These are phyloP conservation scores for Fusarium xyrophilum DNA, from an alignment of 2,329 filamentous ascomycete genomes.

Conservation along the genomic window DNA sequence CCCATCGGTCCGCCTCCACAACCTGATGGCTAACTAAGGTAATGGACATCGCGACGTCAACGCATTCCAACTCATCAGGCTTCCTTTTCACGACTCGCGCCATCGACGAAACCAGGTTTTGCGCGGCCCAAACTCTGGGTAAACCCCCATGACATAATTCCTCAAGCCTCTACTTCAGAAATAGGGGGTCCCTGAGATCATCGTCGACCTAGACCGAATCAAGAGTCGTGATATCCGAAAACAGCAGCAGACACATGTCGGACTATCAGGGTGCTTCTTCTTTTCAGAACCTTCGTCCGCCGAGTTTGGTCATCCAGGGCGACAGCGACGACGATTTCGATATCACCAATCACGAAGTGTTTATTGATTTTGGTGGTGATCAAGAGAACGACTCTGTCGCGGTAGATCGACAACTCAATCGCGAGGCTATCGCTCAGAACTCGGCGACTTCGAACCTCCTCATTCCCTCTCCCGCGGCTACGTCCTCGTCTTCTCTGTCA, in stretches of 20 bases:
- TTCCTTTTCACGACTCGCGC: conserved; percentile 15
- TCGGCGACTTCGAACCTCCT: conserved; percentile 29
- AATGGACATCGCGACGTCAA: conserved; percentile 32
- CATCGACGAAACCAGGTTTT: conserved; percentile 26
- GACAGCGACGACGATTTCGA: conserved; percentile 30
- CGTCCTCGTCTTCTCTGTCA: conserved; percentile 25
- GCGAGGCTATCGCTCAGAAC: conserved; percentile 28
- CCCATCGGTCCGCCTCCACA: conserved; percentile 23
- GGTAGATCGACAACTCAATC: conserved; percentile 22
- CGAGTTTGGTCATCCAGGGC: conserved; percentile 38
- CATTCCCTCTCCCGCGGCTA: conserved; percentile 18
- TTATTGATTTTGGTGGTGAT: conserved; percentile 12
- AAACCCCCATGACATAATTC: conserved; percentile 1
- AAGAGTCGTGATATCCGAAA: conserved; percentile 29
- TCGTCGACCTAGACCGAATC: conserved; percentile 17
- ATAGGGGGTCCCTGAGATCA: background rate
- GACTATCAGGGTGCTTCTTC: conserved; percentile 33
- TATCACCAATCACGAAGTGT: background rate
- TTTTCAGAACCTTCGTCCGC: conserved; percentile 35
- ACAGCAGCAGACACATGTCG: conserved; percentile 33
- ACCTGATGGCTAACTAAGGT: background rate
- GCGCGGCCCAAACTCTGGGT: conserved; percentile 5
- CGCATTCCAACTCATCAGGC: conserved; percentile 25
- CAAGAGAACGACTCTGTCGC: conserved; percentile 15
- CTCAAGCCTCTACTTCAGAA: background rate